Evolutionary conservation across 306 rosid species (phyloP).

Genomic region (Cicer arietinum): DNA sequence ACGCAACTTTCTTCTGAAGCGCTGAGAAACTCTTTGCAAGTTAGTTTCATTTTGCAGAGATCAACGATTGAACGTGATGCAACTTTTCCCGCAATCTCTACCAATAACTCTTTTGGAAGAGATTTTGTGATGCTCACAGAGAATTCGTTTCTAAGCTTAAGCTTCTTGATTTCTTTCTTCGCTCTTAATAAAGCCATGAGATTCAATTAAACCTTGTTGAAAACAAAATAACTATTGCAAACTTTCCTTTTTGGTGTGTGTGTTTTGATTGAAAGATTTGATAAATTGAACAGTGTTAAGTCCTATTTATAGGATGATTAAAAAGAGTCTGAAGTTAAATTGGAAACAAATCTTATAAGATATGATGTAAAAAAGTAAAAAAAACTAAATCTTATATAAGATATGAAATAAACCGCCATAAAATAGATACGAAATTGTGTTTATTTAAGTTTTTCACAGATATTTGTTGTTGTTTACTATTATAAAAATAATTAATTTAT

Average conservation of each 20-base stretch:
- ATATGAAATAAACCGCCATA: too few species aligned
- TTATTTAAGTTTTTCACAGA: too few species aligned
- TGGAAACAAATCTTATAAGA: neutral
- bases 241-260: too few species aligned
- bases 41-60: slow-evolving; percentile 34
- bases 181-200: slow-evolving; percentile 34
- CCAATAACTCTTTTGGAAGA: slow-evolving; percentile 49
- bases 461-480: too few species aligned
- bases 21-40: slow-evolving; percentile 43
- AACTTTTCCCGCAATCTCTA: slow-evolving; percentile 45
- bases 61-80: slow-evolving; percentile 46
- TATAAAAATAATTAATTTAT: too few species aligned
- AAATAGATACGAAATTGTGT: too few species aligned
- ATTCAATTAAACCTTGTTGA: too few species aligned
- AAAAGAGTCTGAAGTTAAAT: too few species aligned
- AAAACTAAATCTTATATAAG: neutral
- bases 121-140: neutral
- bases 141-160: neutral
- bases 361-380: neutral
- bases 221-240: too few species aligned
- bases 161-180: neutral
- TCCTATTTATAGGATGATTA: neutral
- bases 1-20: slow-evolving; percentile 41
- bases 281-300: too few species aligned
- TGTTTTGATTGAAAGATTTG: neutral